A percentile compares a stretch with the other conserved stretches of the same genome.
Evolutionary conservation across 163 green algal species (phyloP).

Genomic region (Scenedesmus sp.): DNA sequence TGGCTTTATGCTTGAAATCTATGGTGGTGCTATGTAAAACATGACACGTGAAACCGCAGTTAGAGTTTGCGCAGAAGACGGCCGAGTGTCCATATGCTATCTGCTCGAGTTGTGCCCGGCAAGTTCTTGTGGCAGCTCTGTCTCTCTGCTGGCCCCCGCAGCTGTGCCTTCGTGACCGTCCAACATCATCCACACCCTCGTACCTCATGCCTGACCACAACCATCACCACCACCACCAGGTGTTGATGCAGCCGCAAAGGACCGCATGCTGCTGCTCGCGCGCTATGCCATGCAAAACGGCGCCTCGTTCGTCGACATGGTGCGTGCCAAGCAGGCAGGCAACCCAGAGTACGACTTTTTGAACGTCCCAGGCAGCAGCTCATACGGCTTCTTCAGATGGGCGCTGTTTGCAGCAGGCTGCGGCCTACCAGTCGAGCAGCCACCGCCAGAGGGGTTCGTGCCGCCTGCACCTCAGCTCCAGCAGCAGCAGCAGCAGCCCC

Average conservation of each 20-base stretch:
- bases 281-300: slow-evolving; percentile 61
- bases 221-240: slow-evolving; percentile 72
- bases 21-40: too few species aligned
- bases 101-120: too few species aligned
- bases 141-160: too few species aligned
- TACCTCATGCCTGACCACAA: too few species aligned
- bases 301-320: slow-evolving; percentile 67
- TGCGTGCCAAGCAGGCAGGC: slow-evolving; percentile 59
- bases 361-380: slow-evolving; percentile 43
- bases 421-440: slow-evolving; percentile 55
- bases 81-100: too few species aligned
- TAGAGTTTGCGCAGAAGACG: too few species aligned
- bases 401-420: slow-evolving; percentile 64
- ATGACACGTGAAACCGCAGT: too few species aligned
- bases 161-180: neutral
- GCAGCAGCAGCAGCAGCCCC: slow-evolving; percentile 27
- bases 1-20: too few species aligned
- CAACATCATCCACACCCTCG: neutral
- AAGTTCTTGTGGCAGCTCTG: too few species aligned
- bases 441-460: slow-evolving; percentile 38
- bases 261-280: slow-evolving; percentile 75
- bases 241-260: slow-evolving; percentile 57
- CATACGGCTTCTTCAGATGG: slow-evolving; percentile 71
- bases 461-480: slow-evolving; percentile 11
- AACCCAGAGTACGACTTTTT: slow-evolving; percentile 84